Percentiles rank a stretch among this genome's conserved stretches.
Evolutionary conservation across 345 rosid species (phyloP).

Genomic region (Sisymbrium irio): DNA sequence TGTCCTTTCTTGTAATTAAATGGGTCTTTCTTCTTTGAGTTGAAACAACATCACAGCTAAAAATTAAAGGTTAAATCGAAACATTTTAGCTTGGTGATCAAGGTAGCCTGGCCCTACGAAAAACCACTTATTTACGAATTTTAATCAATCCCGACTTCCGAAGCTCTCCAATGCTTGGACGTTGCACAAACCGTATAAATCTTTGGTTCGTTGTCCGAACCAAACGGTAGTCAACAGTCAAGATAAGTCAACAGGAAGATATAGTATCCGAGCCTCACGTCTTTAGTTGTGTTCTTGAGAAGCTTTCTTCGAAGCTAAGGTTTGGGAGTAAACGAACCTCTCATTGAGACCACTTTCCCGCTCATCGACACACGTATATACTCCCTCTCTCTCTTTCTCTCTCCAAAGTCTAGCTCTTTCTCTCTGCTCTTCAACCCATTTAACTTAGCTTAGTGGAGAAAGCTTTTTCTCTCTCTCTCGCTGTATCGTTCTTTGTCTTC

Average conservation of each 20-base stretch:
- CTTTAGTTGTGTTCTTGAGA: slow-evolving; percentile 5
- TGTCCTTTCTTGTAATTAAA: too few relatives aligned
- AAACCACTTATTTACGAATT: slow-evolving; percentile 24
- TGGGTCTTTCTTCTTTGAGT: too few relatives aligned
- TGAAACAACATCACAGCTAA: background rate
- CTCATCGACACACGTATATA: slow-evolving; percentile 28
- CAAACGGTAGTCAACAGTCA: slow-evolving; percentile 22
- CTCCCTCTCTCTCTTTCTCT: background rate
- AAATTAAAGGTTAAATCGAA: background rate
- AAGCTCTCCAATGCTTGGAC: slow-evolving; percentile 18
- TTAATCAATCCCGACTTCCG: slow-evolving; percentile 36
- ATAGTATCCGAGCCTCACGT: background rate
- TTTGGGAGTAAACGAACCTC: slow-evolving; percentile 27
- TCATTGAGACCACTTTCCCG: slow-evolving; percentile 37
- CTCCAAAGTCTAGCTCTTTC: slow-evolving; percentile 18
- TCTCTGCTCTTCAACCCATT: slow-evolving; percentile 5
- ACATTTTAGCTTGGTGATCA: slow-evolving; percentile 45
- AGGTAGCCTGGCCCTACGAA: slow-evolving; percentile 28
- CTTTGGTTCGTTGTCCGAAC: slow-evolving; percentile 34
- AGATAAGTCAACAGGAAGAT: slow-evolving; percentile 45
- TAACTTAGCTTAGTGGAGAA: slow-evolving; percentile 44
- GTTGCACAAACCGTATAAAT: slow-evolving; percentile 7
- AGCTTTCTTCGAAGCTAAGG: slow-evolving; percentile 39
- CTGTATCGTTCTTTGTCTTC: background rate
- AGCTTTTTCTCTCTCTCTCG: slow-evolving; percentile 11